A percentile compares a stretch with the other conserved stretches of the same genome.
phyloP scores from a whole-genome alignment of 176 grass and related monocot genomes.

The Eleusine indica region DNA sequence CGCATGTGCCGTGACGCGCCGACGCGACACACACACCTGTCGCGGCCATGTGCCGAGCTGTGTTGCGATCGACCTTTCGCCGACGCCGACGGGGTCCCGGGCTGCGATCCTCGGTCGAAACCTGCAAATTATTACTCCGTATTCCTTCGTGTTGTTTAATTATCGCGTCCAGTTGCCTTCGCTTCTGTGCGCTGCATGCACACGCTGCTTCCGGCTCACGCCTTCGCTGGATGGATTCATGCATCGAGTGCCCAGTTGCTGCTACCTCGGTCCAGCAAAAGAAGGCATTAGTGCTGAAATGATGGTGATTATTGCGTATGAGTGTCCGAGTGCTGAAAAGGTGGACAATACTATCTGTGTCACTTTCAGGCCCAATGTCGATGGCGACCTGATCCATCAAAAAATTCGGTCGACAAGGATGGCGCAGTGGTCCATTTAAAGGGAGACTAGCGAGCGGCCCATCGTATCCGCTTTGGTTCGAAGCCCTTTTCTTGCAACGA shows the following conservation, averaged over 20 bases:
- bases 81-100: background rate
- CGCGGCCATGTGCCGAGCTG: slow-evolving; percentile 5
- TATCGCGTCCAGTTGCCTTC: background rate
- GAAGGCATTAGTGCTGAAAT: background rate
- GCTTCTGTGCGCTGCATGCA: background rate
- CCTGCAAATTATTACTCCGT: background rate
- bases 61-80: background rate
- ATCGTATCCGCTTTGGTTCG: background rate
- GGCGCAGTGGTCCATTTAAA: background rate
- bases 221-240: background rate
- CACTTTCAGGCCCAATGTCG: background rate
- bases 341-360: background rate
- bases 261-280: background rate
- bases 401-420: background rate
- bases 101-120: background rate
- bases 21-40: slow-evolving; percentile 5
- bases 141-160: background rate
- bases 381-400: background rate
- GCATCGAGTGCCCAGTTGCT: background rate
- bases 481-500: background rate
- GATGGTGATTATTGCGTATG: background rate
- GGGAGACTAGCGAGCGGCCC: background rate
- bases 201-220: slow-evolving; percentile 10
- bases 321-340: background rate
- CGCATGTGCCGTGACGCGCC: slow-evolving; percentile 37